These are phyloP conservation scores for Penicillium sumatraense DNA, from an alignment of 2,329 filamentous ascomycete genomes.

Conservation along the genomic window DNA sequence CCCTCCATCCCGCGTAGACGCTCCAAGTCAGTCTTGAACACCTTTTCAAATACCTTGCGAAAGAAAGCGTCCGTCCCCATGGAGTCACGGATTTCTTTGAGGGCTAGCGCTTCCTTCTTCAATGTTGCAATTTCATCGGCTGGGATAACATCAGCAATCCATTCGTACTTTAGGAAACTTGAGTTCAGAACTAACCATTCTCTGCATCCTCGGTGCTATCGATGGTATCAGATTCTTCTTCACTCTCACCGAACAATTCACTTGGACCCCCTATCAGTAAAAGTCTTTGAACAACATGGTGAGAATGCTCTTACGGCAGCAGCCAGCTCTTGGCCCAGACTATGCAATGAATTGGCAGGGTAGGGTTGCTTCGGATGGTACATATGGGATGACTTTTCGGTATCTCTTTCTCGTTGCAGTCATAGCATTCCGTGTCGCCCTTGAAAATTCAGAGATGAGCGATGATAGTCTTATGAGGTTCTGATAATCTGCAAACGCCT, in stretches of 20 bases:
- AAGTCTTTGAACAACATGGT: background rate
- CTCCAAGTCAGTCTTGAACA: conserved; percentile 83
- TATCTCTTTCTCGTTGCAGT: conserved; percentile 86
- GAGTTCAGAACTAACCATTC: conserved; percentile 62
- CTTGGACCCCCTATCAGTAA: conserved; percentile 38
- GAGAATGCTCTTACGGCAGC: conserved; percentile 64
- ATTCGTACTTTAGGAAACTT: background rate
- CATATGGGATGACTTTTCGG: conserved; percentile 95
- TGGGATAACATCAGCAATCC: conserved; percentile 33
- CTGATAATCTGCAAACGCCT: background rate
- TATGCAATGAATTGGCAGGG: conserved; percentile 96
- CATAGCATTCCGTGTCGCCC: conserved; percentile 91
- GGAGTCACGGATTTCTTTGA: conserved; percentile 80
- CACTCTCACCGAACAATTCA: conserved; percentile 90
- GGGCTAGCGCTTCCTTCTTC: conserved; percentile 77
- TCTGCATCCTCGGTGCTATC: conserved; percentile 81
- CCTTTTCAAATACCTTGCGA: conserved; percentile 85
- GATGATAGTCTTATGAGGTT: background rate
- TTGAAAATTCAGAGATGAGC: conserved; percentile 32
- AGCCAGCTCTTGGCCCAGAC: conserved; percentile 98
- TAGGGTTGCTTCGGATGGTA: conserved; percentile 94
- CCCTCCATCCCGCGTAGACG: conserved; percentile 85
- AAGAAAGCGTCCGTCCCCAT: conserved; percentile 80
- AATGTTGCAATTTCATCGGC: conserved; percentile 85
- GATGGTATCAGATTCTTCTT: conserved; percentile 79